phyloP scores from a whole-genome alignment of 73 alveolate genomes.

The Effrenium voratum region DNA sequence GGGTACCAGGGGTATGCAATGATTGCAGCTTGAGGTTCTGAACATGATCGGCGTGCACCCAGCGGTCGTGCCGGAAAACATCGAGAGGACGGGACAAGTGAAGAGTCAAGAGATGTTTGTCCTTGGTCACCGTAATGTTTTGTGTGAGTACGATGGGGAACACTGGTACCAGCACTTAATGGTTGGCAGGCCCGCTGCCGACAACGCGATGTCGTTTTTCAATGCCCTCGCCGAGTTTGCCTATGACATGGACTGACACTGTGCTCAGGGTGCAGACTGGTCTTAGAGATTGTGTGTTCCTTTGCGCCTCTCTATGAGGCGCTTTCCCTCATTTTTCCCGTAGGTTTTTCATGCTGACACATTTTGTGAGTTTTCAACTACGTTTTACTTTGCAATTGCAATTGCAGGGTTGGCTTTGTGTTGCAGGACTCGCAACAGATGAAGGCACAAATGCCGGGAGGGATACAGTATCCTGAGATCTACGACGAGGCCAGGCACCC shows the following conservation, averaged over 20 bases:
- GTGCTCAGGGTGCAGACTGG: too few relatives aligned
- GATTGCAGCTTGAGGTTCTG: background rate
- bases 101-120: background rate
- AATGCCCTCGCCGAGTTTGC: slow-evolving; percentile 82
- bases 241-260: slow-evolving; percentile 64
- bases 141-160: background rate
- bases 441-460: slow-evolving; percentile 85
- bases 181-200: slow-evolving; percentile 42
- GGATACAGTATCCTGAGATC: slow-evolving; percentile 47
- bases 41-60: slow-evolving; percentile 92
- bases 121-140: background rate
- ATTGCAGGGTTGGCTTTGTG: too few relatives aligned
- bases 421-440: slow-evolving; percentile 75
- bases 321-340: too few relatives aligned
- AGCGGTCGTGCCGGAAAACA: slow-evolving; percentile 69
- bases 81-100: slow-evolving; percentile 20
- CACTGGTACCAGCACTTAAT: background rate
- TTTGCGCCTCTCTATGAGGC: too few relatives aligned
- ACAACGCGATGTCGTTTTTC: slow-evolving; percentile 81
- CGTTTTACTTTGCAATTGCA: too few relatives aligned
- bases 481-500: slow-evolving; percentile 63
- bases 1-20: background rate
- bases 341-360: too few relatives aligned
- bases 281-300: too few relatives aligned
- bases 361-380: too few relatives aligned